Evolutionary conservation across 2,329 filamentous ascomycete species (phyloP).

Genomic region (Fusarium piperis): DNA sequence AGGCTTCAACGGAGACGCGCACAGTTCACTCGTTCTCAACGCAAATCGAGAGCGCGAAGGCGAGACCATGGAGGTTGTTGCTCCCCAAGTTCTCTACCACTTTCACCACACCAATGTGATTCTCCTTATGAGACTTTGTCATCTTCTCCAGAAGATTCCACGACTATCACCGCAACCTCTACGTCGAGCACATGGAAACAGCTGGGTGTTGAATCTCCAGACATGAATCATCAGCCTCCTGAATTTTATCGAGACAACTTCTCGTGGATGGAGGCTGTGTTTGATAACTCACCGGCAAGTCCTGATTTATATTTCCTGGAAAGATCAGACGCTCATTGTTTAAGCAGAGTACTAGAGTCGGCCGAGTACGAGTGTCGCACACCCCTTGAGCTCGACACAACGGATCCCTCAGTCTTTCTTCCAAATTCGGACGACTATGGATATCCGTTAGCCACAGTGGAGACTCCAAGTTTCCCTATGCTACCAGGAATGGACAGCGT

Average conservation of each 20-base stretch:
- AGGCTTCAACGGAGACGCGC: neutral
- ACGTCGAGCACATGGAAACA: neutral
- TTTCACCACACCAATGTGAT: neutral
- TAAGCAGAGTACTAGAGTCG: neutral
- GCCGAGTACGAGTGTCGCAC: neutral
- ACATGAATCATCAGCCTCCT: neutral
- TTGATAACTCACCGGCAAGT: neutral
- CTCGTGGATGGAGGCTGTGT: neutral
- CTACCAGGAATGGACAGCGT: neutral
- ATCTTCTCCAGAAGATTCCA: neutral
- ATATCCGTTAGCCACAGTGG: neutral
- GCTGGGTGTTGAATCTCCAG: neutral
- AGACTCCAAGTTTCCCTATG: neutral
- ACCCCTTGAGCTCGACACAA: neutral
- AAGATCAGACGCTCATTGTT: neutral
- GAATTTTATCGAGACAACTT: neutral
- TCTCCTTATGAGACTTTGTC: neutral
- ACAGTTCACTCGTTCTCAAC: neutral
- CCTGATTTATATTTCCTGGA: neutral
- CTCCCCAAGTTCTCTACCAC: neutral
- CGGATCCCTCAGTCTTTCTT: neutral
- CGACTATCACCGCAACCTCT: accelerated
- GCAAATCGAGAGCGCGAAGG: neutral
- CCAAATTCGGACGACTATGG: neutral
- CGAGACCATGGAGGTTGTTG: neutral